Conservation (phyloP, 176 grass and related monocot species). For the Triticum urartu region DNA sequence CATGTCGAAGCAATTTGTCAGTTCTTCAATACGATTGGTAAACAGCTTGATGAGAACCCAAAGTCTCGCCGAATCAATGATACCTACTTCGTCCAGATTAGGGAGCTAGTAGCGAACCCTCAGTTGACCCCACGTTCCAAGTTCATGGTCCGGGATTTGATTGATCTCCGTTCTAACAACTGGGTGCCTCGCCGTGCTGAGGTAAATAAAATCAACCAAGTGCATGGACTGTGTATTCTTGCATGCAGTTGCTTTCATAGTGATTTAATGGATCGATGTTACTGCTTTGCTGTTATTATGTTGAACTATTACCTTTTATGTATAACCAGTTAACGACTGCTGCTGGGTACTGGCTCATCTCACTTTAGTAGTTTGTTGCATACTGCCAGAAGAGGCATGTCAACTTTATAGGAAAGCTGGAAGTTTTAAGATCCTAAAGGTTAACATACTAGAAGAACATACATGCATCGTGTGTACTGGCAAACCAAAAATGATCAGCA, state of each 20-base stretch:
- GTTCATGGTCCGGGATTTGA: constrained; percentile 79
- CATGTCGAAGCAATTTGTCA: constrained; percentile 86
- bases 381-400: neutral
- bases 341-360: neutral
- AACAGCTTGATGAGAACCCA: constrained; percentile 80
- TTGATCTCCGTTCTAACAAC: constrained; percentile 74
- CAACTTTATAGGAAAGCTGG: neutral
- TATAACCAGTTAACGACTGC: neutral
- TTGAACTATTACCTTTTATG: neutral
- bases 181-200: constrained; percentile 92
- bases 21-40: constrained; percentile 90
- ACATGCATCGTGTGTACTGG: neutral
- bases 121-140: constrained; percentile 61
- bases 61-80: constrained; percentile 74
- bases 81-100: constrained; percentile 76
- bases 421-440: neutral
- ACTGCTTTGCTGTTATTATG: neutral
- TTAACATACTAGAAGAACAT: neutral
- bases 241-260: neutral
- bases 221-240: neutral
- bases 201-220: constrained; percentile 45
- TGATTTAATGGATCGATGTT: neutral
- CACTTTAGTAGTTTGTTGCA: neutral
- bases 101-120: constrained; percentile 59
- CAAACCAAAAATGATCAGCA: neutral